phyloP scores from a whole-genome alignment of 441 rosid genomes.

The Euphorbia celastroides region DNA sequence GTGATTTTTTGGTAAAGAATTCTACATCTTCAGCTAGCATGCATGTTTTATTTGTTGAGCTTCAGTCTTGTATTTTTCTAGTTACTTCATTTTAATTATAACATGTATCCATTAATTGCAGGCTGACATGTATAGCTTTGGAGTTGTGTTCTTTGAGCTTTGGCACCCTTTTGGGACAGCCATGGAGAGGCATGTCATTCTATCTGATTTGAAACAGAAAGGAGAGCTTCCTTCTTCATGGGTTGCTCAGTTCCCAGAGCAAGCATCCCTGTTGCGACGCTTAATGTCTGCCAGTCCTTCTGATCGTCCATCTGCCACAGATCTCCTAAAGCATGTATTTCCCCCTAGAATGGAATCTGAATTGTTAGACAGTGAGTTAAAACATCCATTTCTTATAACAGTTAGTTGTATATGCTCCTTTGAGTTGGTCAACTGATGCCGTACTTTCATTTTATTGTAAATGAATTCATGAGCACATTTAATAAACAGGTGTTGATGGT shows the following conservation, averaged over 20 bases:
- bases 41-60: neutral
- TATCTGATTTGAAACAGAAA: conserved; percentile 82
- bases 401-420: neutral
- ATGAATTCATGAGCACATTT: conserved; percentile 1
- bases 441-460: neutral
- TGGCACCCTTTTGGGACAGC: conserved; percentile 97
- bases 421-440: neutral
- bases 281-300: conserved; percentile 94
- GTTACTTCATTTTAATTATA: neutral
- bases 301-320: conserved; percentile 92
- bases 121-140: conserved; percentile 99
- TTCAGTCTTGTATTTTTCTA: conserved; percentile 7
- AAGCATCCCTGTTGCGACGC: conserved; percentile 64
- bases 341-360: conserved; percentile 95
- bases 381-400: neutral
- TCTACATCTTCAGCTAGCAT: conserved; percentile 18
- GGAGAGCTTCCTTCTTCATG: conserved; percentile 80
- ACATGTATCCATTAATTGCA: conserved; percentile 26
- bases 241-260: conserved; percentile 86
- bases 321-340: conserved; percentile 74
- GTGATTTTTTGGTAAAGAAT: conserved; percentile 31
- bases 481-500: conserved; percentile 10
- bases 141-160: conserved; percentile 89
- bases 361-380: conserved; percentile 75
- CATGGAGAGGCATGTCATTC: conserved; percentile 75